phyloP scores from a whole-genome alignment of 1,284 basidiomycete species.

The Laetiporus sulphureus region DNA sequence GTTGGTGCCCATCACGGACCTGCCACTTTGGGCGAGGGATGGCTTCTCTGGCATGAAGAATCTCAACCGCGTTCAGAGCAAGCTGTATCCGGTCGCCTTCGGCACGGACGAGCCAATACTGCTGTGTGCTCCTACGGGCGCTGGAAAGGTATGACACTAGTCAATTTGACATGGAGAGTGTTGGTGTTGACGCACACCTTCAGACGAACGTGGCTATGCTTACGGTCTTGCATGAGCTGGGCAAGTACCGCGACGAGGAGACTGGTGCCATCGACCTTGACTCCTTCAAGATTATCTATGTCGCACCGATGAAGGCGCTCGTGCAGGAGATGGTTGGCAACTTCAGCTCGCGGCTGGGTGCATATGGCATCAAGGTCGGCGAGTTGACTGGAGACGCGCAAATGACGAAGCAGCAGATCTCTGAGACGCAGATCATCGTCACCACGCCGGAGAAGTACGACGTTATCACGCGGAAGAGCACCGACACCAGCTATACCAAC shows the following conservation, averaged over 20 bases:
- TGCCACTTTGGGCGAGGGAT: constrained; percentile 86
- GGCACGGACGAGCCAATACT: constrained; percentile 93
- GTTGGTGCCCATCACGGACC: constrained; percentile 64
- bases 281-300: constrained; percentile 96
- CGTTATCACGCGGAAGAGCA: constrained; percentile 96
- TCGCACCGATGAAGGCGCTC: constrained; percentile 98
- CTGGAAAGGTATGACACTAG: constrained; percentile 75
- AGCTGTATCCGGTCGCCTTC: constrained; percentile 89
- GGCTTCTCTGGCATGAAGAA: constrained; percentile 78
- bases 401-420: constrained; percentile 97
- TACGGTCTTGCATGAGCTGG: constrained; percentile 83
- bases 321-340: constrained; percentile 98
- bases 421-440: constrained; percentile 97
- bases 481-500: constrained; percentile 96
- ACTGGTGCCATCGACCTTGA: constrained; percentile 86
- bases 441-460: constrained; percentile 99
- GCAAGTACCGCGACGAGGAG: constrained; percentile 77
- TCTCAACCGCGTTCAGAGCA: constrained; percentile 93
- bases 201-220: constrained; percentile 99
- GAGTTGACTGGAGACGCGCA: constrained; percentile 97
- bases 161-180: not conserved
- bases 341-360: constrained; percentile 77
- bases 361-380: constrained; percentile 84
- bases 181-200: constrained; percentile 4
- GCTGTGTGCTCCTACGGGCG: constrained; percentile 97